Base-by-base conservation (phyloP, 164 flowering plant species). In the Vitis amurensis region DNA sequence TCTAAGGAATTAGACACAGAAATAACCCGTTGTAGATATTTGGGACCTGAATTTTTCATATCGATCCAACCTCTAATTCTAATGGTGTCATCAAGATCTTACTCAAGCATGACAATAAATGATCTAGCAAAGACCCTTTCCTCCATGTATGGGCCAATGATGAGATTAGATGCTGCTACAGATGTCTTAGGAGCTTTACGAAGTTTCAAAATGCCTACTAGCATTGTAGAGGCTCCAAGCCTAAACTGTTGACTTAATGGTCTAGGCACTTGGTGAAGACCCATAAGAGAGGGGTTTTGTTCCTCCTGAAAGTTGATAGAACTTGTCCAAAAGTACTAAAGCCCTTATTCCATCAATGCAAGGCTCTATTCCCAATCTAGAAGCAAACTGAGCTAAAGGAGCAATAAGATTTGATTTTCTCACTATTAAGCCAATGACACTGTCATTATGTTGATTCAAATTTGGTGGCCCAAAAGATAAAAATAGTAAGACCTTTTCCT, bases 311-410 rank as follows among this genome's bases (percentile, higher is more conserved):
- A 19, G 19, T 19, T 19, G 19, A 19, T 1, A 19, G 19, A 19
- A 19, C 19, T 19, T 19, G 19, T 19, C 19, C 19, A 19, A 19
- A 19, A 19, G 19, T 19, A 19, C 19, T 19, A 19, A 19, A 19
- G 19, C 19, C 19, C 19, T 19, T 19, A 19, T 19, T 19, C 19
- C 19, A 19, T 19, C 19, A 19, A 19, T 19, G 19, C 19, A 19
- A 19, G 19, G 19, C 19, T 66, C 70, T 64, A 63, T 53, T 52
- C 70, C 78, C 30, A 72, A 67, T 70, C 76, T 74, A 68, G 88
- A 84, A 69, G 89, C 80, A 79, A 90, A 86, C 62, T 84, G 91
- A 63, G 85, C 91, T 68, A 95, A 51, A 59, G 94, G 83, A 55
- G 91, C 97, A 76, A 82, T 64, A 17, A 86, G 31, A 37, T 88